phyloP scores from a whole-genome alignment of 768 basidiomycete genomes.

The Mycena filopes region DNA sequence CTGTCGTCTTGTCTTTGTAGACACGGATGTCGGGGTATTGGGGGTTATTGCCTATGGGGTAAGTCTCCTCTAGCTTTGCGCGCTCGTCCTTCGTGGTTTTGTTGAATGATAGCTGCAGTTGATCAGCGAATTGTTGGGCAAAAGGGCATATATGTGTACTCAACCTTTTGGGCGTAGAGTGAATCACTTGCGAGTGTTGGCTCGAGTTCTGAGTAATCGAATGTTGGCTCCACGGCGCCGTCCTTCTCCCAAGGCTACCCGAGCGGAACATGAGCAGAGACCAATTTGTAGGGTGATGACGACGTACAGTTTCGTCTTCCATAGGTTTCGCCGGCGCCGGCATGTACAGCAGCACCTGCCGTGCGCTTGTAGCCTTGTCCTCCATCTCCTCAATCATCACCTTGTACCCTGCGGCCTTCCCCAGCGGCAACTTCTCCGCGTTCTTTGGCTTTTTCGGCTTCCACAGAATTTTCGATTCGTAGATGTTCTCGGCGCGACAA shows the following conservation, averaged over 20 bases:
- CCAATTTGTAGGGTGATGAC: no score
- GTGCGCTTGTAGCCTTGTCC: background rate
- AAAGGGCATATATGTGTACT: background rate
- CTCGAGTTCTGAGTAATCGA: constrained; percentile 8
- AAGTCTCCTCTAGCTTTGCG: background rate
- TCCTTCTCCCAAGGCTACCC: background rate
- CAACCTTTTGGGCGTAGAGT: background rate
- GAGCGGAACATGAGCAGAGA: no score
- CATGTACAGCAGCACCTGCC: background rate
- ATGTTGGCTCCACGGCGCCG: background rate
- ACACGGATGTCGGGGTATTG: background rate
- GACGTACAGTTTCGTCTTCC: background rate
- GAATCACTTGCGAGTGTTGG: background rate
- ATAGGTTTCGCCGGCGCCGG: background rate
- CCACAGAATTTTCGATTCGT: background rate
- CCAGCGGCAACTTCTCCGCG: background rate
- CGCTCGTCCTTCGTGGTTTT: constrained; percentile 1
- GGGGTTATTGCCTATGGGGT: constrained; percentile 1
- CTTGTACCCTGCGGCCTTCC: background rate
- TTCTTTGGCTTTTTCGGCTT: constrained; percentile 5
- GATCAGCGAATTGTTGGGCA: background rate
- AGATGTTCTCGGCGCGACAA: background rate
- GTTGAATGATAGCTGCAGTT: no score
- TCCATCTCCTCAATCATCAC: background rate
- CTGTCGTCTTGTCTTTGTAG: background rate